Evolutionary conservation across 2,329 filamentous ascomycete genomes (phyloP), one percentile per base, ranked within the genome.

Genomic region (Chaetomium sp.): DNA sequence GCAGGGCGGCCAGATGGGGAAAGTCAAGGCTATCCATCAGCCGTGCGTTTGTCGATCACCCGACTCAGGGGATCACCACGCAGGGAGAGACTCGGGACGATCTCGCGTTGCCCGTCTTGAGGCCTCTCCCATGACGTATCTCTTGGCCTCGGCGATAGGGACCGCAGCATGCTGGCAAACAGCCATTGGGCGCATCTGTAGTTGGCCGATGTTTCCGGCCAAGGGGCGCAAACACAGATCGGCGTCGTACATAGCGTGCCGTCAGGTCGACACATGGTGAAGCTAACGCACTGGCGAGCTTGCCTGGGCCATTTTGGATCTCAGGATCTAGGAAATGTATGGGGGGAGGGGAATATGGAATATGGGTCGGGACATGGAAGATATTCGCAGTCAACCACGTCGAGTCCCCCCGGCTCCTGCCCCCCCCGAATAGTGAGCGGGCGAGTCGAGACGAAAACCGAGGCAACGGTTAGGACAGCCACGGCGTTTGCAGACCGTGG

Each of bases 181-280:
- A 23, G 23, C 33, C 21, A 42, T 16, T 57, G 16, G 50, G 62
- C n/a, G 31, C 21, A 50, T 31, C 56, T 63, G 47, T 55, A 35
- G 8, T 12, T 38, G 31, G 42, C 57, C 57, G 62, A 29, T 54
- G n/a, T 19, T 25, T n/a, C 19, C 47, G 31, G 45, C 25, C 45
- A 29, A 6, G 4, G 61, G 33, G n/a, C 6, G 38, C 63, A 65
- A 65, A 60, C 63, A 45, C 51, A 33, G 55, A 55, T 29, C 49
- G 55, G n/a, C 33, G 45, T 38, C 29, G 29, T 57, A 55, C 45
- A 42, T 51, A 23, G 19, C 16, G 21, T 21, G 13, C 49, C 16
- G 31, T 53, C 47, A 29, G 49, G 57, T 51, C 23, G 42, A 29
- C 38, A 49, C 56, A 45, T 42, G 25, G 38, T 23, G 29, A 33